Evolutionary conservation across 1,284 basidiomycete genomes (phyloP).

Genomic region (Pyrrhoderma noxium): DNA sequence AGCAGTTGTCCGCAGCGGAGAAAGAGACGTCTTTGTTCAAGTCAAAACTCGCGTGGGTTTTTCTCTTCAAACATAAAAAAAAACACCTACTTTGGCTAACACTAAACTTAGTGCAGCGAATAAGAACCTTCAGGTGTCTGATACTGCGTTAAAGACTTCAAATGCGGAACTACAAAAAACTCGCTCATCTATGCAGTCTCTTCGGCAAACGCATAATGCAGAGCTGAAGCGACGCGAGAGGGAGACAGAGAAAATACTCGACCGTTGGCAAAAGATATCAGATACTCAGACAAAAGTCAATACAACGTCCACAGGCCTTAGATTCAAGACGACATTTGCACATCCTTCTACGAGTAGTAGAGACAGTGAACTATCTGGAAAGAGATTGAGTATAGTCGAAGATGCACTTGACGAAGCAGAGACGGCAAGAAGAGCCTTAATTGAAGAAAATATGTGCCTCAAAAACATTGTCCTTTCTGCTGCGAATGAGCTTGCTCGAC

Average conservation of each 20-base stretch:
- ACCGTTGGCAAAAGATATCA: slow-evolving; percentile 66
- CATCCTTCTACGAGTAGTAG: slow-evolving; percentile 48
- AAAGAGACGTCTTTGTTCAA: slow-evolving; percentile 68
- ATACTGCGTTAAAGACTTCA: slow-evolving; percentile 62
- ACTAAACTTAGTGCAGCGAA: slow-evolving; percentile 39
- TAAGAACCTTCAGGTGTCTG: slow-evolving; percentile 49
- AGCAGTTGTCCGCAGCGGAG: slow-evolving; percentile 61
- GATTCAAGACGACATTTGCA: slow-evolving; percentile 31
- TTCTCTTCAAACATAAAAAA: neutral
- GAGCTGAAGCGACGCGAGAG: slow-evolving; percentile 80
- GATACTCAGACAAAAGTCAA: slow-evolving; percentile 56
- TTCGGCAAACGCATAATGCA: slow-evolving; percentile 58
- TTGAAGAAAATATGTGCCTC: slow-evolving; percentile 66
- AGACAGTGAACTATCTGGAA: slow-evolving; percentile 36
- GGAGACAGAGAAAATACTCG: slow-evolving; percentile 72
- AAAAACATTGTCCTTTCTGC: slow-evolving; percentile 60
- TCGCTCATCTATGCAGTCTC: slow-evolving; percentile 51
- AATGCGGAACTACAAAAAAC: slow-evolving; percentile 61
- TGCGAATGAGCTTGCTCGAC: slow-evolving; percentile 61
- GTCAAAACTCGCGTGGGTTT: slow-evolving; percentile 58
- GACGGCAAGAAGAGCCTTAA: slow-evolving; percentile 53
- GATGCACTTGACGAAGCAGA: slow-evolving; percentile 70
- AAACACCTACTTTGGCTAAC: neutral
- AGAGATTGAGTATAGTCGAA: slow-evolving; percentile 56
- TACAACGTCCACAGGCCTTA: slow-evolving; percentile 40